These are phyloP conservation scores for Geotrichum fermentans DNA, from an alignment of 1,139 yeast genomes.

Conservation along the genomic window DNA sequence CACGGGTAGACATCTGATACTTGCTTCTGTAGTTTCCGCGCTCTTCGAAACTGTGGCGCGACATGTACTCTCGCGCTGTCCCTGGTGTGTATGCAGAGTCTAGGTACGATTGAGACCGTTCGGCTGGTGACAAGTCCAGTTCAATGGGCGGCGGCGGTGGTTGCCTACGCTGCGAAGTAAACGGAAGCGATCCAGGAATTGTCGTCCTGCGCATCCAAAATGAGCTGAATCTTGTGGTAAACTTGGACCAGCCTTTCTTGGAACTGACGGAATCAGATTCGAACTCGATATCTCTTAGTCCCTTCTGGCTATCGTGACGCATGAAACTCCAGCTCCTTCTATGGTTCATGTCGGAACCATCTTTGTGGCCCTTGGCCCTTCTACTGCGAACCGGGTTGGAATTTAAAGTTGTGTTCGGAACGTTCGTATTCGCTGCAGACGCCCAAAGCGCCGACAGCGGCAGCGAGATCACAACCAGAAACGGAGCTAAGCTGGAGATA, in stretches of 20 bases:
- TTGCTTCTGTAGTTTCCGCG: background rate
- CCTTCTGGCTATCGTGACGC: background rate
- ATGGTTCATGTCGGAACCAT: background rate
- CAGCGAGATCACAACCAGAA: constrained; percentile 56
- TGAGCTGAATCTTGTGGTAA: too few species aligned
- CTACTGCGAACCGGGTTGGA: background rate
- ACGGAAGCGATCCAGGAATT: background rate
- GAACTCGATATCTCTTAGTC: background rate
- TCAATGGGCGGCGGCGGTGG: background rate
- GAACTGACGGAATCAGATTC: background rate
- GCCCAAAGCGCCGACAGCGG: constrained; percentile 93
- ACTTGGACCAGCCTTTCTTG: background rate
- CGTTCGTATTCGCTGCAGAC: constrained; percentile 6
- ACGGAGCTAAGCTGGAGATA: constrained; percentile 41
- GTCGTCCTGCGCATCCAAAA: background rate
- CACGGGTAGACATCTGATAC: background rate
- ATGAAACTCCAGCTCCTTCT: background rate
- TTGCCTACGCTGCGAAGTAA: background rate
- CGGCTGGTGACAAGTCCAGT: background rate
- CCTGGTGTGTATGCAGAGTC: background rate
- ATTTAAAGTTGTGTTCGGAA: too few species aligned
- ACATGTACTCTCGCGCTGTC: background rate
- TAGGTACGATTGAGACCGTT: background rate
- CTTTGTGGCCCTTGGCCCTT: background rate
- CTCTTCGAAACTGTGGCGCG: background rate